Conservation (phyloP, 352 stramenopile genomes). For the Globisporangium yorkense region DNA sequence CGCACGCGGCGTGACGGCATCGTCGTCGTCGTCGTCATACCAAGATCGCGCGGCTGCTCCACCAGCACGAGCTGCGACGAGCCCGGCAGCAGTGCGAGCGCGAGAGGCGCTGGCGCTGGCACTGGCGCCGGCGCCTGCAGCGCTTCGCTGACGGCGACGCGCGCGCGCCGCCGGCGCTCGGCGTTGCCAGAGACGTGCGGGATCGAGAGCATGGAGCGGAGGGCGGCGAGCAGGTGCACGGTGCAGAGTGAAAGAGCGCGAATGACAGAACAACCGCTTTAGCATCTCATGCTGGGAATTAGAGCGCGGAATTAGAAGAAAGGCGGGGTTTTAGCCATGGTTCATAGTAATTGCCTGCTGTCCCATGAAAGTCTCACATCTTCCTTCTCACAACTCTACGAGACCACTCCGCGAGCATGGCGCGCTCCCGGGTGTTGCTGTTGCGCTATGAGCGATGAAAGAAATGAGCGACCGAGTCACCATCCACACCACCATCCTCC, state of each 20-base stretch:
- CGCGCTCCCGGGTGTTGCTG: too few relatives aligned
- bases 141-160: background rate
- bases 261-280: background rate
- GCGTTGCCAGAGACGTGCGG: constrained; percentile 19
- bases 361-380: too few relatives aligned
- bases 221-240: constrained; percentile 7
- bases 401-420: too few relatives aligned
- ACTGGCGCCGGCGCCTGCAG: background rate
- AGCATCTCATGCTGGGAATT: too few relatives aligned
- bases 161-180: constrained; percentile 3
- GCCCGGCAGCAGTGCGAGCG: constrained; percentile 7
- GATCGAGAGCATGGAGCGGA: constrained; percentile 20
- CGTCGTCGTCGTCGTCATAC: background rate
- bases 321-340: too few relatives aligned
- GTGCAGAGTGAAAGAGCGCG: background rate
- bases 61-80: constrained; percentile 12
- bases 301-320: too few relatives aligned
- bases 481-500: too few relatives aligned
- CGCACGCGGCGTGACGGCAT: constrained; percentile 7
- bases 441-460: too few relatives aligned
- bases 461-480: too few relatives aligned
- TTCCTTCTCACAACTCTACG: too few relatives aligned
- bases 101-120: background rate
- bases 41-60: background rate
- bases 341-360: too few relatives aligned